Evolutionary conservation across 805 yeast species (phyloP).

Genomic region (Hyphopichia homilentoma): DNA sequence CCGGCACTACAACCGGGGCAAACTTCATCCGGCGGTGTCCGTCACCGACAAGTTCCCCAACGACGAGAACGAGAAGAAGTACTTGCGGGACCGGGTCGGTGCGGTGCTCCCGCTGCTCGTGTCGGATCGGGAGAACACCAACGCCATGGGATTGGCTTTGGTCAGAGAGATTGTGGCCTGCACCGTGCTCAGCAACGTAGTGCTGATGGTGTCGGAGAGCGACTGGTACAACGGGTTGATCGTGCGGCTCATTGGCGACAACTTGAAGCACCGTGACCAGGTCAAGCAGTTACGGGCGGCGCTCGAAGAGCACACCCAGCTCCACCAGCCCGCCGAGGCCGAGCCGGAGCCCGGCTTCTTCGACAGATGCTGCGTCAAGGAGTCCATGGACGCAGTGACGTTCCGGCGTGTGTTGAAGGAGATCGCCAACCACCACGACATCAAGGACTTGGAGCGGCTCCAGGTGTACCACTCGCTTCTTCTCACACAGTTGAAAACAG

Average conservation of each 20-base stretch:
- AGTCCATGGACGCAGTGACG: conserved; percentile 11
- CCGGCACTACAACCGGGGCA: conserved; percentile 44
- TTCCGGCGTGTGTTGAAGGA: conserved; percentile 12
- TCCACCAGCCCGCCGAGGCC: conserved; percentile 1
- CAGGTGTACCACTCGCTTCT: conserved; percentile 47
- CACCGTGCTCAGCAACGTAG: conserved; percentile 45
- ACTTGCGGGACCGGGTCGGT: conserved; percentile 43
- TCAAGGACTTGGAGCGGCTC: conserved; percentile 46
- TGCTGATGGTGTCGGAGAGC: conserved; percentile 60
- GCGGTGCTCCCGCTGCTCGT: conserved; percentile 49
- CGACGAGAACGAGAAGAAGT: conserved; percentile 41
- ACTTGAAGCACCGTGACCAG: conserved; percentile 69
- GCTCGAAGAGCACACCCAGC: conserved; percentile 56
- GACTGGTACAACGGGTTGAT: conserved; percentile 73
- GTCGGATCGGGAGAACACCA: conserved; percentile 41
- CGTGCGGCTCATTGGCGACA: conserved; percentile 55
- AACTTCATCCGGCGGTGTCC: conserved; percentile 56
- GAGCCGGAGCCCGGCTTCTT: not conserved
- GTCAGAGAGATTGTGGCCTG: conserved; percentile 61
- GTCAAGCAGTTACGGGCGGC: conserved; percentile 70
- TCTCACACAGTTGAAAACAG: conserved; percentile 25
- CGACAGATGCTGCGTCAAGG: not conserved
- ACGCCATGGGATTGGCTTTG: conserved; percentile 47
- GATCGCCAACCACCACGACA: conserved; percentile 12
- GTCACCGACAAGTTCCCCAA: conserved; percentile 22